These are phyloP conservation scores for Fraxinus sp. DNA, from an alignment of 305 asterid species.

Conservation along the genomic window DNA sequence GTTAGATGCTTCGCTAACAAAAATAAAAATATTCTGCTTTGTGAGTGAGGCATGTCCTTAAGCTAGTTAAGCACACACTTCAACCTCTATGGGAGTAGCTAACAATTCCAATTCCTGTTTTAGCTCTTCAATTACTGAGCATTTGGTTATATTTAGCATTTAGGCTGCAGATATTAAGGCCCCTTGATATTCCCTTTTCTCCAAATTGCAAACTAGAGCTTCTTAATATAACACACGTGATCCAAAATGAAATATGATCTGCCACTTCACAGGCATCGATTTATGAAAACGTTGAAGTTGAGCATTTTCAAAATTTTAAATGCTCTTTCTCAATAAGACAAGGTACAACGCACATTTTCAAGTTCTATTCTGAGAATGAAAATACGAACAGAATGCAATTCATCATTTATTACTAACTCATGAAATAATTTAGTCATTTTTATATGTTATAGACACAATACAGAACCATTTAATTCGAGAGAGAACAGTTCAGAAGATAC, in stretches of 20 bases:
- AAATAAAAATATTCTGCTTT: neutral
- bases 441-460: neutral
- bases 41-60: neutral
- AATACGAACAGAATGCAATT: neutral
- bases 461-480: neutral
- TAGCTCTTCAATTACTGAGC: neutral
- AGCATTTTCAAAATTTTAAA: neutral
- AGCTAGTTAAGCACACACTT: neutral
- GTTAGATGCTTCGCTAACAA: neutral
- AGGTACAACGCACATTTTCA: neutral
- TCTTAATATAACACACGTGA: neutral
- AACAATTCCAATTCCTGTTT: neutral
- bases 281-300: neutral
- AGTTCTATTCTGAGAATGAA: neutral
- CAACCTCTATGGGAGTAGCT: neutral
- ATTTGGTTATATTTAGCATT: neutral
- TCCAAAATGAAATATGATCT: neutral
- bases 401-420: neutral
- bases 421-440: conserved; percentile 7
- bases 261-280: neutral
- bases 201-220: neutral
- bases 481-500: conserved; percentile 8
- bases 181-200: neutral
- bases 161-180: neutral
- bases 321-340: neutral